These are phyloP conservation scores for Fusarium duplospermum DNA, from an alignment of 2,329 filamentous ascomycete genomes.

Conservation along the genomic window DNA sequence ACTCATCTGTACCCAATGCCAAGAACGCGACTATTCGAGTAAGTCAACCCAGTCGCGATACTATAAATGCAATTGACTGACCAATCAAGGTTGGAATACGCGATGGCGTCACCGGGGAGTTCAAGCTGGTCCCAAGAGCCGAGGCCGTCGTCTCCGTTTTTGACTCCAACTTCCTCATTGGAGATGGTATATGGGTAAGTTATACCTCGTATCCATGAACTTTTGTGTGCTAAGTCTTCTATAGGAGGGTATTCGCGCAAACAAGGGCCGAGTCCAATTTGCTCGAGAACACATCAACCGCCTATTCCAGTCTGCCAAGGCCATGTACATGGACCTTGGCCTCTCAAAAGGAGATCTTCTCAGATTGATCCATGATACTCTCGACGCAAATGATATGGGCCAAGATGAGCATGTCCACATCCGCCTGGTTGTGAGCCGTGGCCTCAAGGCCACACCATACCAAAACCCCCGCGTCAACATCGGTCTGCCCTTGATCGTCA, in stretches of 20 bases:
- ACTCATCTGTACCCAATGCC: not conserved
- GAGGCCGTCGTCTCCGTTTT: not conserved
- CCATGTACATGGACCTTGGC: slow-evolving; percentile 46
- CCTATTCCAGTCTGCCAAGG: slow-evolving; percentile 45
- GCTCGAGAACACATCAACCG: slow-evolving; percentile 44
- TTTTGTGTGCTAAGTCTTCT: not conserved
- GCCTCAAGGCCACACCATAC: not conserved
- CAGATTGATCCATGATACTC: not conserved
- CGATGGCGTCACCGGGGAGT: not conserved
- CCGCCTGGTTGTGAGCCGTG: not conserved
- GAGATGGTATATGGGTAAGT: not conserved
- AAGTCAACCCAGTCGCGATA: not conserved
- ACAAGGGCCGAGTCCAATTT: slow-evolving; percentile 40
- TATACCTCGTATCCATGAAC: no score
- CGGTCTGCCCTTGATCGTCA: not conserved
- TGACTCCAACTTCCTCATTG: not conserved
- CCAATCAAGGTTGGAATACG: not conserved
- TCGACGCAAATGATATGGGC: not conserved
- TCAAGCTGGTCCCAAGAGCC: not conserved
- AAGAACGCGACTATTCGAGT: not conserved
- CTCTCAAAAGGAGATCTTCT: slow-evolving; percentile 42
- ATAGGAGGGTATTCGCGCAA: not conserved
- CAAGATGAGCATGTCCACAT: not conserved
- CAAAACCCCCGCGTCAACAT: not conserved
- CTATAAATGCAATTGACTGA: not conserved